Base-by-base conservation (phyloP, 805 yeast genomes). In the Clavispora santaluciae region DNA sequence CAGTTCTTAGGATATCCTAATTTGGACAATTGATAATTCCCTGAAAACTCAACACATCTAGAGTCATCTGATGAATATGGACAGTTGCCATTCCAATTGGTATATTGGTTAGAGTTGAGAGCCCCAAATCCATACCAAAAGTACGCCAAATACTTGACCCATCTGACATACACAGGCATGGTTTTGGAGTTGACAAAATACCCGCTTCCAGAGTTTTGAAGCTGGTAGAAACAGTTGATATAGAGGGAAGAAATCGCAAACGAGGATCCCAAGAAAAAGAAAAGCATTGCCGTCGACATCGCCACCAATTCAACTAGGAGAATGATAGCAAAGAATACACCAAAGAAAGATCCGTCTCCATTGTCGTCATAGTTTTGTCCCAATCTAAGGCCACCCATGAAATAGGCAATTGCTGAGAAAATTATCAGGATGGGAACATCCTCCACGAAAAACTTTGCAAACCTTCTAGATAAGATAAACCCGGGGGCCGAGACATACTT, bases 141-240 rank as follows among this genome's bases (percentile, higher is more conserved):
- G 55, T 76, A 84, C 0, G 91, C 81, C 42, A 81, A 65, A 59
- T 84, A 87, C 55, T 83, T 85, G 5, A 82, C 73, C 96, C 96
- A 87, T 25, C 87, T 70, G 7, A 87, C 95, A 53, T 88, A 88
- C 1, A 85, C 95, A 0, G 95, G 95, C 79, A 86, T 73, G 1
- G 77, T 71, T 6, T 70, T 66, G 1, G 89, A 78, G 57, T 86
- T 86, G 17, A 82, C 84, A 54, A 83, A 86, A 60, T 78, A 85
- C 1, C 95, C 96, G 58, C 87, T 81, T 0, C 87, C 86, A 72
- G 84, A 76, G 39, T 86, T 77, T 53, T 86, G 87, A 21, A 84
- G 63, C 22, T 88, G 86, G 55, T 78, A 83, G 45, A 79, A 73
- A 39, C 79, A 56, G 52, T 84, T 85, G 23, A 78, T 72, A n/a